These are phyloP conservation scores for Penicillium argentinense DNA, from an alignment of 495 filamentous ascomycete species.

Conservation along the genomic window DNA sequence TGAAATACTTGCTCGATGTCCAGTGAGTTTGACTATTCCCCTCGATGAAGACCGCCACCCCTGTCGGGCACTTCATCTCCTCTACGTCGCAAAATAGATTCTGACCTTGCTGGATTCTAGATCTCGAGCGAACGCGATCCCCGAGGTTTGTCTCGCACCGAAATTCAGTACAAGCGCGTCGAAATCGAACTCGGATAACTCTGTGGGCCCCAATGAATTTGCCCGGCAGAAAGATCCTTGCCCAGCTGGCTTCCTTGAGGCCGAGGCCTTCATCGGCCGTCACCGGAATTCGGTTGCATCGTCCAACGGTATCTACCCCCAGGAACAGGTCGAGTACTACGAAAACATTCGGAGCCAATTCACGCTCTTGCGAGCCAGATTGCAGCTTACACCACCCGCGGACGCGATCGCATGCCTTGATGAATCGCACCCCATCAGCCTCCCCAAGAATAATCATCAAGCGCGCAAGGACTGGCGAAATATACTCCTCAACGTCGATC, in stretches of 20 bases:
- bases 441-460: conserved; percentile 44
- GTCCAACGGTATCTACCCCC: conserved; percentile 28
- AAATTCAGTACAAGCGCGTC: not conserved
- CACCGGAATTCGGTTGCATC: not conserved
- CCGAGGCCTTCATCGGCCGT: conserved; percentile 26
- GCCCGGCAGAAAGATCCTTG: not conserved
- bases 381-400: conserved; percentile 55
- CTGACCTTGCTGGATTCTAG: conserved; percentile 42
- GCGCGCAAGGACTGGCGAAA: conserved; percentile 49
- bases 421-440: conserved; percentile 55
- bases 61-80: conserved; percentile 8
- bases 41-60: conserved; percentile 32
- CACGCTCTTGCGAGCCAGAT: conserved; percentile 52
- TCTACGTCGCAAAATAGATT: conserved; percentile 6
- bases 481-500: conserved; percentile 55
- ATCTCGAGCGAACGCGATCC: conserved; percentile 70
- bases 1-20: conserved; percentile 77
- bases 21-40: conserved; percentile 62
- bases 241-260: conserved; percentile 18
- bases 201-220: not conserved
- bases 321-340: conserved; percentile 63
- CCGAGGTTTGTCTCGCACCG: conserved; percentile 60
- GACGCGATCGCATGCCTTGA: conserved; percentile 51
- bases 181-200: not conserved
- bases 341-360: conserved; percentile 61